Conservation (phyloP, 192 early-diverging fungal species). For the Podila epigama region DNA sequence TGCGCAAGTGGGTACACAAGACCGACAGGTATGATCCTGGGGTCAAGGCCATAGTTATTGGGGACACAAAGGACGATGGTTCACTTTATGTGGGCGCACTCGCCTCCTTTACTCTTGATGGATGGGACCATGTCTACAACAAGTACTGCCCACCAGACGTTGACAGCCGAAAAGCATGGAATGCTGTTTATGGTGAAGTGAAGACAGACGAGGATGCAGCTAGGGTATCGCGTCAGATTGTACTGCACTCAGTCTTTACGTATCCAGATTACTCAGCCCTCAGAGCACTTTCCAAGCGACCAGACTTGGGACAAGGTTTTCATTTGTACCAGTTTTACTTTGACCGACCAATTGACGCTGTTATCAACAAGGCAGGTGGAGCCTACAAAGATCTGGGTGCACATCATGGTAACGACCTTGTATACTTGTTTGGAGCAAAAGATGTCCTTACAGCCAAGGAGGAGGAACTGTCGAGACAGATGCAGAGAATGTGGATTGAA, state of each 20-base stretch:
- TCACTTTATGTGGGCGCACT: conserved; percentile 7
- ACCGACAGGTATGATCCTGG: conserved; percentile 19
- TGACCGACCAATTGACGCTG: conserved; percentile 11
- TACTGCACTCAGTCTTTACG: neutral
- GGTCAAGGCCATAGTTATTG: conserved; percentile 19
- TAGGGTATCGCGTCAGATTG: neutral
- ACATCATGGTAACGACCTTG: conserved; percentile 33
- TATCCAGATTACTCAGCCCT: conserved; percentile 9
- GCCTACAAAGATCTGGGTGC: conserved; percentile 1
- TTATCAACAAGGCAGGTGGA: neutral
- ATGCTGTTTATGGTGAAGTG: conserved; percentile 9
- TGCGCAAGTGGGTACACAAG: conserved; percentile 1
- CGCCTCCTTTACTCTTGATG: neutral
- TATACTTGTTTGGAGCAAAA: conserved; percentile 30
- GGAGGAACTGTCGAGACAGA: neutral
- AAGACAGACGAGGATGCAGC: conserved; percentile 8
- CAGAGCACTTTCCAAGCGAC: conserved; percentile 22
- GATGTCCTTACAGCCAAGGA: conserved; percentile 20
- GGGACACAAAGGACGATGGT: conserved; percentile 21
- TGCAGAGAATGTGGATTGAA: conserved; percentile 30
- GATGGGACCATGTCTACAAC: conserved; percentile 1
- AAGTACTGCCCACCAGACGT: conserved; percentile 18
- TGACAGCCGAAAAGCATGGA: conserved; percentile 8
- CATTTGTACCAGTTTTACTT: conserved; percentile 25
- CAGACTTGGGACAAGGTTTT: conserved; percentile 8